Percentiles rank a stretch among this genome's conserved stretches.
These are phyloP conservation scores for Pezizomycotina sp. DNA, from an alignment of 2,329 filamentous ascomycete species.

Conservation along the genomic window DNA sequence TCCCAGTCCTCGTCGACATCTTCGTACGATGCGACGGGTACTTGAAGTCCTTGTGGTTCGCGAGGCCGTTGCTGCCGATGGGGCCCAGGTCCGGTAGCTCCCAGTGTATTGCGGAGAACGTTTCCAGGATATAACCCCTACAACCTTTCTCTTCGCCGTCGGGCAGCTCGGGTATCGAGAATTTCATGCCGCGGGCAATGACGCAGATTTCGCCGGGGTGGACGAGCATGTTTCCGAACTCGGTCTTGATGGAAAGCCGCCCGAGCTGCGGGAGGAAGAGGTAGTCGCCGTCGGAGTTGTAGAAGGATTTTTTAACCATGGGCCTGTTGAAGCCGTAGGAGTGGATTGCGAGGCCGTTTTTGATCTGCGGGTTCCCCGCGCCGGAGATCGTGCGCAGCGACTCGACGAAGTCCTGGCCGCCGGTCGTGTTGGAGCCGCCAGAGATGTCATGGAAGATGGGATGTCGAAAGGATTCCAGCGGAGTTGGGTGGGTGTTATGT, in stretches of 20 bases:
- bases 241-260: slow-evolving; percentile 57
- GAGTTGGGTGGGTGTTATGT: slow-evolving; percentile 65
- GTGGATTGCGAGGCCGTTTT: slow-evolving; percentile 62
- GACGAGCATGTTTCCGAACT: slow-evolving; percentile 54
- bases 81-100: slow-evolving; percentile 54
- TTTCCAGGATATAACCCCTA: slow-evolving; percentile 54
- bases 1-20: slow-evolving; percentile 38
- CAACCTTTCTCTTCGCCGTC: slow-evolving; percentile 14
- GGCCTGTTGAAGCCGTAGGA: slow-evolving; percentile 63
- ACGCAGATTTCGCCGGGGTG: slow-evolving; percentile 63
- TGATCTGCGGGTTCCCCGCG: slow-evolving; percentile 61
- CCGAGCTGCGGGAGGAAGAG: slow-evolving; percentile 62
- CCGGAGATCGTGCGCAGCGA: slow-evolving; percentile 57
- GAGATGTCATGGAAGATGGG: slow-evolving; percentile 37
- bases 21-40: slow-evolving; percentile 50
- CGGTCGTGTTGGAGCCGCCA: slow-evolving; percentile 10
- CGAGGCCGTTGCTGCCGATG: slow-evolving; percentile 58
- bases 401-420: slow-evolving; percentile 36
- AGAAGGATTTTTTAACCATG: slow-evolving; percentile 68
- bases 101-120: slow-evolving; percentile 53
- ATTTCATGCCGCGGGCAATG: slow-evolving; percentile 57
- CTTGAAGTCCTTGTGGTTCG: slow-evolving; percentile 61
- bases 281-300: slow-evolving; percentile 67
- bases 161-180: slow-evolving; percentile 40
- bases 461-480: slow-evolving; percentile 56